phyloP scores from a whole-genome alignment of 148 eudicot genomes.

The Chenopodium quinoa region DNA sequence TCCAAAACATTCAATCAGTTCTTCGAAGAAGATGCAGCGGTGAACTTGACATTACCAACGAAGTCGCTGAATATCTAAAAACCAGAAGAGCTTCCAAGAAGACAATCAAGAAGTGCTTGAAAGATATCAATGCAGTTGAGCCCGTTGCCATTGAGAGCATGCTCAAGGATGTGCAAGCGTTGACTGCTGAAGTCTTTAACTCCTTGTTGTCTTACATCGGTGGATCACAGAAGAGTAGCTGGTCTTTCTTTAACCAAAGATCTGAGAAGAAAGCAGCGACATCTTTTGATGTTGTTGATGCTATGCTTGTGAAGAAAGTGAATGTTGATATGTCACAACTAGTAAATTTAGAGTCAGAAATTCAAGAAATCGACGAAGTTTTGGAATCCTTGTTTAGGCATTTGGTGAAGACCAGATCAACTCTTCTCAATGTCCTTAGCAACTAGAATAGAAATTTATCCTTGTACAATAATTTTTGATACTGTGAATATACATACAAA shows the following conservation, averaged over 20 bases:
- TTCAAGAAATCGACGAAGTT: conserved; percentile 35
- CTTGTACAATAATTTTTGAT: background rate
- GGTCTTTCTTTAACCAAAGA: conserved; percentile 18
- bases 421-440: conserved; percentile 43
- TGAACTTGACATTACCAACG: conserved; percentile 3
- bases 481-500: background rate
- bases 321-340: conserved; percentile 1
- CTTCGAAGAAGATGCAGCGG: conserved; percentile 28
- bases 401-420: conserved; percentile 41
- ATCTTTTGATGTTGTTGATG: conserved; percentile 21
- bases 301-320: background rate
- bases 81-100: conserved; percentile 23
- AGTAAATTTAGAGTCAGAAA: conserved; percentile 21
- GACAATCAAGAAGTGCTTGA: conserved; percentile 20
- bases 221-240: conserved; percentile 5
- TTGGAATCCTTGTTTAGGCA: conserved; percentile 39
- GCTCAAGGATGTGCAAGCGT: conserved; percentile 21
- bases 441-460: conserved; percentile 19
- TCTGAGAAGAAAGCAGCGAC: background rate
- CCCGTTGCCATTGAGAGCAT: background rate
- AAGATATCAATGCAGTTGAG: conserved; percentile 18
- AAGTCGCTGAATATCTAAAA: conserved; percentile 10
- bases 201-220: conserved; percentile 17
- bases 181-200: background rate
- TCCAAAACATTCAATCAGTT: conserved; percentile 28